These are phyloP conservation scores for Dioscorea dumetorum DNA, from an alignment of 106 monocot genomes.

Conservation along the genomic window DNA sequence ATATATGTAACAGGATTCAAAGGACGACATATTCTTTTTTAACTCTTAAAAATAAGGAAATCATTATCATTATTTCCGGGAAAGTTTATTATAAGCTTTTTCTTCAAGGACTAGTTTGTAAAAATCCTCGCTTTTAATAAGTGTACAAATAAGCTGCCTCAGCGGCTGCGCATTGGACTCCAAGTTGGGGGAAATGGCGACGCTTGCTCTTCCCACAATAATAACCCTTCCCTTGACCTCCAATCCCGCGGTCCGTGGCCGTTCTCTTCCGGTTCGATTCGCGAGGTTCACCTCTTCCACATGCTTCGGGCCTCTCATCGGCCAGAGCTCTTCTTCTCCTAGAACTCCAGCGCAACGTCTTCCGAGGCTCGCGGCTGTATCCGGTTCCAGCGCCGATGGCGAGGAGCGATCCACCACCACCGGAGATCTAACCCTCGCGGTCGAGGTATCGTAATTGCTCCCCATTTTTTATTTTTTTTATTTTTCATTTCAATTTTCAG, in stretches of 20 bases:
- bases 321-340: too few species aligned
- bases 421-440: not conserved
- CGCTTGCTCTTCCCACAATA: not conserved
- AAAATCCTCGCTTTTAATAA: too few species aligned
- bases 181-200: slow-evolving; percentile 6
- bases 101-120: too few species aligned
- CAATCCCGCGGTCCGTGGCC: not conserved
- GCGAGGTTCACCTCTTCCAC: not conserved
- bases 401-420: not conserved
- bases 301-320: slow-evolving; percentile 5
- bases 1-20: too few species aligned
- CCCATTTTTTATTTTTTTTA: not conserved
- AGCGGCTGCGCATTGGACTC: not conserved
- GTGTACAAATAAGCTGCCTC: too few species aligned
- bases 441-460: not conserved
- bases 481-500: not conserved
- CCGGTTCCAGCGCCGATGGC: not conserved
- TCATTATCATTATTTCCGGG: not conserved
- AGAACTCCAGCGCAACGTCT: not conserved
- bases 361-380: slow-evolving; percentile 2
- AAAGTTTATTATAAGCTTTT: too few species aligned
- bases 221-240: slow-evolving; percentile 14
- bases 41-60: not conserved
- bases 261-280: not conserved
- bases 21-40: too few species aligned